A percentile compares a stretch with the other conserved stretches of the same genome.
phyloP scores from a whole-genome alignment of 176 grass and related monocot species.

The Bonia amplexicaulis region DNA sequence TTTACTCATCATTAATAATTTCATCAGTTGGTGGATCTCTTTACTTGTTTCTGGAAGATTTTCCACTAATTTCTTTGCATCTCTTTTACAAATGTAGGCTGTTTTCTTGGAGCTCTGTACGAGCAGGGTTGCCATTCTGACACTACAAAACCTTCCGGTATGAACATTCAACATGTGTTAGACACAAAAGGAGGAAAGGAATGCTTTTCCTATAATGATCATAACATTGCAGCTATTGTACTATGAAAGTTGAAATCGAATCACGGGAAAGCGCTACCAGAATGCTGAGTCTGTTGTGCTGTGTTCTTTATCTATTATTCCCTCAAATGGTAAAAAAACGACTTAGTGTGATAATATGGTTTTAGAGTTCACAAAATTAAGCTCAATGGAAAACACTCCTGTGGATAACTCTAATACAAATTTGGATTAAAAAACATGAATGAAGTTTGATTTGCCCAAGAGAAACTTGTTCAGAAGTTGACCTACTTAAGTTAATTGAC shows the following conservation, averaged over 20 bases:
- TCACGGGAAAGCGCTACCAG: background rate
- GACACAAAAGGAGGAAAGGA: background rate
- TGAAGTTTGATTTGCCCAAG: background rate
- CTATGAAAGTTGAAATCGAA: background rate
- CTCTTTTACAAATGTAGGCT: conserved; percentile 44
- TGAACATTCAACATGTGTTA: background rate
- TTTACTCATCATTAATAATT: conserved; percentile 35
- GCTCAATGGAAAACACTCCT: background rate
- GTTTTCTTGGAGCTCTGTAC: conserved; percentile 93
- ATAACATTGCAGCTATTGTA: background rate
- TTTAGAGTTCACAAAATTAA: background rate
- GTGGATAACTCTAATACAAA: background rate
- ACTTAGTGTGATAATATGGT: background rate
- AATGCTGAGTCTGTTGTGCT: background rate
- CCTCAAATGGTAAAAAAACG: background rate
- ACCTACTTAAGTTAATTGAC: background rate
- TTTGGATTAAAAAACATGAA: background rate
- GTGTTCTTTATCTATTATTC: background rate
- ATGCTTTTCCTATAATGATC: background rate
- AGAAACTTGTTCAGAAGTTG: background rate
- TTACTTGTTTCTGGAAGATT: background rate
- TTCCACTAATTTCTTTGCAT: background rate
- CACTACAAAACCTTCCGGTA: conserved; percentile 81
- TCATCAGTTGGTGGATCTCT: conserved; percentile 27
- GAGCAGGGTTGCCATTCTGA: conserved; percentile 72